Conservation (phyloP, 306 rosid genomes). For the Malus domestica region DNA sequence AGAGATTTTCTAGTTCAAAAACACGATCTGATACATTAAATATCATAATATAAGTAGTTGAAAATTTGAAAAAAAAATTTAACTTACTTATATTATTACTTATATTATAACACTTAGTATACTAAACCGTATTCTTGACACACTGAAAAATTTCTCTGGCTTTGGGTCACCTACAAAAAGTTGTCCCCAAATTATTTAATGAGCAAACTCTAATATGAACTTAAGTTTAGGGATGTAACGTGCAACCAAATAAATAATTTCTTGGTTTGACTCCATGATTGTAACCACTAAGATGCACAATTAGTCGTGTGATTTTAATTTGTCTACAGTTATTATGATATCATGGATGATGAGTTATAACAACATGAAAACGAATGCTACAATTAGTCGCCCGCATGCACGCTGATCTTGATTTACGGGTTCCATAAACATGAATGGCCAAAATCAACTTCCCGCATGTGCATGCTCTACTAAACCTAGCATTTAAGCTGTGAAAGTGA, state of each 20-base stretch:
- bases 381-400: fast-evolving
- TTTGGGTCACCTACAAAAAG: neutral
- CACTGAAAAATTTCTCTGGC: too few relatives aligned
- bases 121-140: fast-evolving
- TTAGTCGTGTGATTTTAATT: neutral
- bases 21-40: fast-evolving
- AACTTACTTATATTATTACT: too few relatives aligned
- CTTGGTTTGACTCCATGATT: neutral
- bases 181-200: neutral
- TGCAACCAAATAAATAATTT: neutral
- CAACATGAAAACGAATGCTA: too few relatives aligned
- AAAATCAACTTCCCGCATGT: neutral
- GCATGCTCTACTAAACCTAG: too few relatives aligned
- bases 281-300: neutral
- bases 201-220: neutral
- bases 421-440: neutral
- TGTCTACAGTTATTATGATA: neutral
- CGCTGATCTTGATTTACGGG: too few relatives aligned
- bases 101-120: too few relatives aligned
- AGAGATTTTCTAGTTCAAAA: too few relatives aligned
- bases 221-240: neutral
- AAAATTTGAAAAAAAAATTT: too few relatives aligned
- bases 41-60: too few relatives aligned
- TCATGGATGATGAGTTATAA: neutral
- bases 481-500: neutral